Base-by-base conservation (phyloP, 768 basidiomycete species). In the Tylopilus balloui region DNA sequence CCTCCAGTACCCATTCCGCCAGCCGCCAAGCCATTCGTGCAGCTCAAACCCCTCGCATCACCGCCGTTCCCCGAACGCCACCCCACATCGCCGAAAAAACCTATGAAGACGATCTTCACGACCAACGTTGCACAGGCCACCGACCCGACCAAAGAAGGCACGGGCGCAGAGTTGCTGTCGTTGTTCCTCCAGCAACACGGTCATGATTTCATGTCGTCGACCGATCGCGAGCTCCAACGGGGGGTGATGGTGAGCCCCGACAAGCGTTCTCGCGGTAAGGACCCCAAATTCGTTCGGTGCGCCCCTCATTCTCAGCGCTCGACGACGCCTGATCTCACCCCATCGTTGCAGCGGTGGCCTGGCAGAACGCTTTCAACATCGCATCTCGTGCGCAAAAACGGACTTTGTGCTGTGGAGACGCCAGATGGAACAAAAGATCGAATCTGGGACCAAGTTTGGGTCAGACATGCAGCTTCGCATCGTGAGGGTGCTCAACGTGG, bases 221-320 rank as follows among this genome's bases (percentile, higher is more conserved):
- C 65, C 14, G 70, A 73, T 39, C 61, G 59, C 2, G 71, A 77
- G 53, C 59, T 70, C 2, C 67, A 68, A 11, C 73, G 79, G n/a
- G 83, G 80, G 1, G 56, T 85, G 32, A 73, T 73, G 51, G 57
- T 81, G 45, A 85, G 81, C 63, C 83, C 83, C 0, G 73, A 78
- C 54, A 84, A 83, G 64, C 66, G 66, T 19, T 66, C 66, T 31
- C 71, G 69, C 41, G 70, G 68, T 14, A 75, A 73, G 59, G 70
- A 67, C 23, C 62, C 66, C 25, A 80, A 73, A 54, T 76, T 76
- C 36, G 42, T 74, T 35, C 72, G 78, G 82, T 82, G 51, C 36
- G 73, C 68, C 42, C 23, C 27, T 20, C 21, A 6, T 12, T 12
- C 45, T 29, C 13, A 0, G 21, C 9, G 11, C 29, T 17, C 15